Conservation (phyloP, 2,329 filamentous ascomycete species). For the Diaporthe australafricana region DNA sequence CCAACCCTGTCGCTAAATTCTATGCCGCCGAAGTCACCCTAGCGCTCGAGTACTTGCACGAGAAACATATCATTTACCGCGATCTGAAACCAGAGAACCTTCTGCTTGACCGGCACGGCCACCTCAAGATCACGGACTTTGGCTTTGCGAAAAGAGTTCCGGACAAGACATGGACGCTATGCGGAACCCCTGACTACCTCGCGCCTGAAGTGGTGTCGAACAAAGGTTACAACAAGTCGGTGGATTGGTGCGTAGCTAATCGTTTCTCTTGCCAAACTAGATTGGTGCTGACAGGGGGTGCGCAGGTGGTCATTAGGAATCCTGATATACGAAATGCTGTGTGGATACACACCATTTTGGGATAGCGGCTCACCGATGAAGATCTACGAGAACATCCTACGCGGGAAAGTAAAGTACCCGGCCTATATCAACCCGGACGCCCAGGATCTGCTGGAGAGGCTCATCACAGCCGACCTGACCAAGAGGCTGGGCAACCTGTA, state of each 20-base stretch:
- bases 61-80: slow-evolving; percentile 96
- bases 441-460: slow-evolving; percentile 88
- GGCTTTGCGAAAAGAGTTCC: slow-evolving; percentile 98
- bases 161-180: slow-evolving; percentile 99
- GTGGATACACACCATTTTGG: slow-evolving; percentile 99
- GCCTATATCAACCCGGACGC: slow-evolving; percentile 95
- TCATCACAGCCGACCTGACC: slow-evolving; percentile 95
- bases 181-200: slow-evolving; percentile 96
- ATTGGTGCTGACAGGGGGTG: slow-evolving; percentile 33
- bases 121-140: slow-evolving; percentile 98
- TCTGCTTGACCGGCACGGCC: slow-evolving; percentile 90
- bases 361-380: slow-evolving; percentile 98
- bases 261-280: background rate
- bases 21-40: slow-evolving; percentile 98
- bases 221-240: slow-evolving; percentile 99
- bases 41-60: slow-evolving; percentile 94
- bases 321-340: slow-evolving; percentile 99
- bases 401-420: slow-evolving; percentile 95
- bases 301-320: slow-evolving; percentile 97
- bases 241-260: slow-evolving; percentile 84
- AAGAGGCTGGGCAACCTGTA: slow-evolving; percentile 96
- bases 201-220: slow-evolving; percentile 98
- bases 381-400: slow-evolving; percentile 99
- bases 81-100: slow-evolving; percentile 97
- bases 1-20: slow-evolving; percentile 98